Evolutionary conservation across 805 yeast genomes (phyloP), one percentile per base, ranked within the genome.

Genomic region (Lipomyces starkeyi): DNA sequence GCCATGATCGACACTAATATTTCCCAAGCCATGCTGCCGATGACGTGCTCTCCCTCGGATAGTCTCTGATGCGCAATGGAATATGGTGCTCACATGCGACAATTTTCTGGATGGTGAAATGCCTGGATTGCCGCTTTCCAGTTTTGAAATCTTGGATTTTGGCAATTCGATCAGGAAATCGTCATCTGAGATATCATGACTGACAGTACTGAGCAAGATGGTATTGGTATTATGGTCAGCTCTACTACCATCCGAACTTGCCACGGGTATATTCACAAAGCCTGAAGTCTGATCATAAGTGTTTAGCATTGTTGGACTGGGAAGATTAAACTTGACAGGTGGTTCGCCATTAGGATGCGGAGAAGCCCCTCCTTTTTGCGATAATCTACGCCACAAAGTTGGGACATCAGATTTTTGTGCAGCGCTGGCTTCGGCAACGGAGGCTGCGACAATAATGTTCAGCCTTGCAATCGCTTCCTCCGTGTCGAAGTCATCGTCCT

Each of bases 221-320:
- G 37, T 29, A 29, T 27, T 55, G 27, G 40, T 29, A 29, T 55
- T 13, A 6, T 14, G 37, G 13, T 29, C 22, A 55, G 22, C 20
- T 53, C 27, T 5, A 22, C 32, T 53, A 25, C 34, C 67, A 7
- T 34, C 27, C 22, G 64, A n/a, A 25, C n/a, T 49, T 3, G 68
- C 69, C 37, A 60, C 32, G 14, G 70, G 70, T 13, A 67, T 61
- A n/a, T 64, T 40, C 20, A 67, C 69, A 25, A 59, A 62, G 7
- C 55, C 68, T n/a, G 55, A n/a, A 7, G 70, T 67, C 17, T 43
- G 22, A 29, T 64, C 61, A 3, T 59, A 11, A 6, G 57, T 35
- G n/a, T 40, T 29, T n/a, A 67, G 58, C 59, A 58, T 61, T 32
- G 70, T 60, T 17, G 70, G 66, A 53, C 69, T 66, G 20, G 69